These are phyloP conservation scores for Salinomyces thailandicus DNA, from an alignment of 2,329 filamentous ascomycete genomes.

Conservation along the genomic window DNA sequence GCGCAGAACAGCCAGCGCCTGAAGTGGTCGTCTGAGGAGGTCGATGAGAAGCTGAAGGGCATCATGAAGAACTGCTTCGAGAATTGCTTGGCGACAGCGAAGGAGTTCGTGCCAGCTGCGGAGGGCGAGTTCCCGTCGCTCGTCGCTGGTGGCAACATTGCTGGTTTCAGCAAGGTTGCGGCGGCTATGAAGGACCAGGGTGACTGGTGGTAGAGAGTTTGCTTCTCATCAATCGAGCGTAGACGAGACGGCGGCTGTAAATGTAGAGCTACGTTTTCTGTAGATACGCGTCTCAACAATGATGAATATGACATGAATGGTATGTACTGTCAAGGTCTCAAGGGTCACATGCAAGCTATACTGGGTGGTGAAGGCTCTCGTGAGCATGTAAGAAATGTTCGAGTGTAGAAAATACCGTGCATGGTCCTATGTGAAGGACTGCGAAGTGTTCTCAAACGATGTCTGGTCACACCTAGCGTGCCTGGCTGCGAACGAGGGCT, in stretches of 20 bases:
- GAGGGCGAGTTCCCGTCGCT: slow-evolving; percentile 82
- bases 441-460: too few species aligned
- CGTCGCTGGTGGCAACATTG: slow-evolving; percentile 92
- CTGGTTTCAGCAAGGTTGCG: slow-evolving; percentile 93
- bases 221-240: too few species aligned
- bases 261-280: neutral
- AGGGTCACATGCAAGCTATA: too few species aligned
- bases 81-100: slow-evolving; percentile 77
- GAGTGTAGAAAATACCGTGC: too few species aligned
- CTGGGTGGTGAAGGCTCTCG: too few species aligned
- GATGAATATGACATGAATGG: neutral
- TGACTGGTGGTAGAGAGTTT: slow-evolving; percentile 75
- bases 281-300: neutral
- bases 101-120: slow-evolving; percentile 68
- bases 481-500: too few species aligned
- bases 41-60: slow-evolving; percentile 77
- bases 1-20: slow-evolving; percentile 89
- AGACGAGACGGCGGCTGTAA: neutral
- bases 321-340: too few species aligned
- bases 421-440: too few species aligned
- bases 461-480: too few species aligned
- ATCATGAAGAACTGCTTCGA: slow-evolving; percentile 95
- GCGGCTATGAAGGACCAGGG: slow-evolving; percentile 92
- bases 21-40: slow-evolving; percentile 78
- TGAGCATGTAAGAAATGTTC: too few species aligned